Percentiles rank a stretch among this genome's conserved stretches.
Conservation (phyloP, 805 yeast genomes). For the Kodamaea hsintzibuensis region DNA sequence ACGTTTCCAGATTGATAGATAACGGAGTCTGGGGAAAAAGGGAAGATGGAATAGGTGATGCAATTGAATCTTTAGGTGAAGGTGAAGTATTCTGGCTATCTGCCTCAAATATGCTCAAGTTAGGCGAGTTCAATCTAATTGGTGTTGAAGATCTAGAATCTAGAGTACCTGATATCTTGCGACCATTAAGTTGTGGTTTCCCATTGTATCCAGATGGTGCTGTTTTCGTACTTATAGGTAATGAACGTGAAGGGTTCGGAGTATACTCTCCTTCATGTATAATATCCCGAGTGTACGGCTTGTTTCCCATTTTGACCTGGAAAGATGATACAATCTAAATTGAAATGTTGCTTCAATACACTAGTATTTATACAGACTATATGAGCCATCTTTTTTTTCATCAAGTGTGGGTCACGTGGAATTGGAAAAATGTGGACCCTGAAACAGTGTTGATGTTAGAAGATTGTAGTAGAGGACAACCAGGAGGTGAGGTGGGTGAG, state of each 20-base stretch:
- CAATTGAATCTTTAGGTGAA: neutral
- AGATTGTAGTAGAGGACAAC: neutral
- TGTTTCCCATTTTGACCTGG: slow-evolving; percentile 7
- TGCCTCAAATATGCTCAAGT: slow-evolving; percentile 10
- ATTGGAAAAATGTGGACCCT: neutral
- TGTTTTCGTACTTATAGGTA: slow-evolving; percentile 29
- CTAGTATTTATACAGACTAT: neutral
- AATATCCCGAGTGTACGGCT: slow-evolving; percentile 15
- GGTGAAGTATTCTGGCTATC: neutral
- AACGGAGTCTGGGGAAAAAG: slow-evolving; percentile 4
- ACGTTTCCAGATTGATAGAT: slow-evolving; percentile 6
- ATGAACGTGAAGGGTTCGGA: slow-evolving; percentile 24
- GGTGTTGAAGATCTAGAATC: slow-evolving; percentile 23
- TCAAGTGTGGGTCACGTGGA: slow-evolving; percentile 6
- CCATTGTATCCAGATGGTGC: neutral
- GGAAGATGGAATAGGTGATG: slow-evolving; percentile 5
- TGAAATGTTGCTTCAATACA: neutral
- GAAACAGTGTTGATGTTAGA: neutral
- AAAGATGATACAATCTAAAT: neutral
- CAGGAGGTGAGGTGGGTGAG: neutral
- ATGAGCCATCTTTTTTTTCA: neutral
- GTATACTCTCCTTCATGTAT: slow-evolving; percentile 39
- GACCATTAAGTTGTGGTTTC: neutral
- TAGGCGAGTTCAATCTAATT: slow-evolving; percentile 24
- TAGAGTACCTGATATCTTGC: slow-evolving; percentile 7